phyloP scores from a whole-genome alignment of 2,329 filamentous ascomycete species.

The Beauveria varroae region DNA sequence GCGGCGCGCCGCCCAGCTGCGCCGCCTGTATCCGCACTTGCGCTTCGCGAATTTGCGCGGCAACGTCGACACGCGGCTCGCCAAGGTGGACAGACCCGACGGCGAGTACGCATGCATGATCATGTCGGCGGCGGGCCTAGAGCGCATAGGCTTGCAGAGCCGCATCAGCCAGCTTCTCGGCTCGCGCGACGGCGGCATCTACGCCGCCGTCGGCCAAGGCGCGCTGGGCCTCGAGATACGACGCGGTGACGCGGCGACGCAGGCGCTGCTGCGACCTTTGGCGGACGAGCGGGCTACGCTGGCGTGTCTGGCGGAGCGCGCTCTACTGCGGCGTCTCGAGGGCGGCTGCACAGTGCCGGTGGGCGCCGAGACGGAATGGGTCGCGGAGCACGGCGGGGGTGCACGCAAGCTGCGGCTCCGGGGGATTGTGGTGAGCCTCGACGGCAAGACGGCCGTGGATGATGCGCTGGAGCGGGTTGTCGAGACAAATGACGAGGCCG shows the following conservation, averaged over 20 bases:
- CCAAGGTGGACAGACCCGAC: conserved; percentile 75
- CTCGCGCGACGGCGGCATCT: conserved; percentile 61
- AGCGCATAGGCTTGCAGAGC: conserved; percentile 61
- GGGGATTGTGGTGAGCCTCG: conserved; percentile 75
- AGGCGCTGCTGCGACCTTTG: conserved; percentile 54
- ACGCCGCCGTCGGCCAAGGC: conserved; percentile 91
- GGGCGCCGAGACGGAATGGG: conserved; percentile 79
- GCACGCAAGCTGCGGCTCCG: conserved; percentile 56
- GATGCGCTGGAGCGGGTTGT: conserved; percentile 57
- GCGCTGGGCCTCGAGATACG: conserved; percentile 81
- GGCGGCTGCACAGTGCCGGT: conserved; percentile 95
- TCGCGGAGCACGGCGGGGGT: conserved; percentile 25
- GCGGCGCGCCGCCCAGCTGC: conserved; percentile 78
- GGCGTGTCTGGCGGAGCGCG: conserved; percentile 71
- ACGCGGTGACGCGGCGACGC: conserved; percentile 56
- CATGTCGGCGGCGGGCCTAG: conserved; percentile 79
- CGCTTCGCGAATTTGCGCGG: conserved; percentile 78
- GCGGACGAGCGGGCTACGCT: conserved; percentile 59
- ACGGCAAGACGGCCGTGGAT: conserved; percentile 70
- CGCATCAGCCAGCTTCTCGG: conserved; percentile 78
- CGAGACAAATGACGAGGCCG: conserved; percentile 57
- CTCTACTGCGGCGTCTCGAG: conserved; percentile 77
- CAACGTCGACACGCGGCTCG: conserved; percentile 81
- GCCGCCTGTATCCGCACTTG: conserved; percentile 67
- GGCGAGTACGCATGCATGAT: conserved; percentile 72